Evolutionary conservation across 1,284 basidiomycete species (phyloP), one percentile per base, ranked within the genome.

Genomic region (Irpex sp.): DNA sequence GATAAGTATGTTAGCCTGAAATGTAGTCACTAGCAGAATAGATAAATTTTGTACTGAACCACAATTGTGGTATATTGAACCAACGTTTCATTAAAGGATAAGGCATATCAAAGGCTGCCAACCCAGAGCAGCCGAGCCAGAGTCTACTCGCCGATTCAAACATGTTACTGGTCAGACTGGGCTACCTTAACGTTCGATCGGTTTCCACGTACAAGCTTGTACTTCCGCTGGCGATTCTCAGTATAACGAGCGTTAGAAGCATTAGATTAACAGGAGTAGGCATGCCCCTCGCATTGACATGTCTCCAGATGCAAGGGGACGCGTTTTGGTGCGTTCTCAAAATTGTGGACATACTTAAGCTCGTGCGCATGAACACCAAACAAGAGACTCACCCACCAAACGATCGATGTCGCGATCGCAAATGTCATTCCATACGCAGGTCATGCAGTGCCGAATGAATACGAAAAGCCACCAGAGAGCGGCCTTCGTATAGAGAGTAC

Each of bases 11-110:
- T n/a, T n/a, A 22, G n/a, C 15, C 6, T 11, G 18, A 38, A 7
- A 65, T 38, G 7, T 6, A 65, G 13, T n/a, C n/a, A n/a, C n/a
- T n/a, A n/a, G n/a, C n/a, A n/a, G n/a, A n/a, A n/a, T n/a, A n/a
- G n/a, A n/a, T n/a, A n/a, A 11, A 87, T 85, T 69, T 63, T 88
- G n/a, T 81, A 13, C 88, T 93, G 1, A 96, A 87, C 79, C 93
- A 92, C 13, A 93, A 87, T 79, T 96, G 95, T 7, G 95, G 95
- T 90, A 94, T 96, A 79, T 96, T 88, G 0, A 95, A 89, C 32
- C 85, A 77, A 6, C 87, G 82, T 74, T 89, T 89, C 65, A 88
- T 77, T 6, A 89, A 80, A 4, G 88, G 88, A 76, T 89, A 89
- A n/a, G 45, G 38, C 20, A 70, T 27, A 18, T 59, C 42, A 24